Evolutionary conservation across 768 basidiomycete species (phyloP), one percentile per base, ranked within the genome.

Genomic region (Lyophyllum atratum): DNA sequence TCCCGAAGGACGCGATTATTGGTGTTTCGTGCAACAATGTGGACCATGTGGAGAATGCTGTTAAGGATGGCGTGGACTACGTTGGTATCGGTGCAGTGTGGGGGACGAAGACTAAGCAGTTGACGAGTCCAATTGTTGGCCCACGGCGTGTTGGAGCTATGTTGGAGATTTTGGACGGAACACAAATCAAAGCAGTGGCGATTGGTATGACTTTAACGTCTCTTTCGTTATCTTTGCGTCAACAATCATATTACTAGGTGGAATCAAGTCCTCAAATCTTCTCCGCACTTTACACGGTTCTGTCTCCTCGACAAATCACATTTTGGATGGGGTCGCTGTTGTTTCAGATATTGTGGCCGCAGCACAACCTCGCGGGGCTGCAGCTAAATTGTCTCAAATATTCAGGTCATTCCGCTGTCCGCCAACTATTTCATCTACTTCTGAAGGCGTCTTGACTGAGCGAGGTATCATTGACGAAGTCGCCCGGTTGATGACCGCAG

Each of bases 11-110:
- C 9, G 75, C 86, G 0, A 81, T 96, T 62, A 85, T 98, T 29
- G 95, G 95, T 1, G 81, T 94, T 11, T 90, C 89, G 15, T 91
- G 90, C 66, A 86, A 87, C 61, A 87, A 83, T 22, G 59, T 81
- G 12, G 79, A 82, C 9, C 87, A 97, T 52, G 83, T 90, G 28
- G 72, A 72, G 42, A 69, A 73, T 29, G 93, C 93, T 0, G 69
- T 87, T 8, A 70, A 77, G 53, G 83, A 83, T 17, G 81, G 84
- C 1, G 92, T 79, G 0, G 93, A 97, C 68, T 97, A 95, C 66
- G 78, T 97, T 44, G 94, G 95, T 1, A 85, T 97, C 26, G 95
- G 95, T 6, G 81, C 95, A 0, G 84, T 93, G 2, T 96, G 87
- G 83, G 76, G 76, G 5, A 98, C 95, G 0, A 75, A 77, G 46